Evolutionary conservation across 164 flowering plant genomes (phyloP), one percentile per base, ranked within the genome.

Genomic region (Magnolia sinica): DNA sequence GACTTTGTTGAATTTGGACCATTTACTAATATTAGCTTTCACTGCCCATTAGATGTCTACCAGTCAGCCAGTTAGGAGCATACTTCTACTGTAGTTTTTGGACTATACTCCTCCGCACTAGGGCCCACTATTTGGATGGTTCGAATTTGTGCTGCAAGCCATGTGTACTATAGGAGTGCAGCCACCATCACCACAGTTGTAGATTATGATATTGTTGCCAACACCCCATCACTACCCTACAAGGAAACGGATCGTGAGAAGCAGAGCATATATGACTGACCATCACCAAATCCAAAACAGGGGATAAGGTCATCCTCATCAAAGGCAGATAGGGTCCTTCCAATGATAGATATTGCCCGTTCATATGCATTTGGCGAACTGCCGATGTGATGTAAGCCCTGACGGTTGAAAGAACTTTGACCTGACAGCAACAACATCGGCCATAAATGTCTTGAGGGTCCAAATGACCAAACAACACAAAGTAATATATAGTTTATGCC

Each of bases 201-300:
- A 23, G 24, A 23, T 23, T 23, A 23, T 23, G 24, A 23, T 23
- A 23, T 23, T 23, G 24, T 23, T 23, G 24, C 59, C 10, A 52
- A 8, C 59, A 52, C 59, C 59, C 16, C 2, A 52, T 3, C 59
- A 52, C 10, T 8, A 31, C 37, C 37, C 37, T 4, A 52, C 0
- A 5, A 52, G 59, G 59, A 52, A 52, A 14, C 59, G 2, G 37
- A 31, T 31, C 1, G 37, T 31, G 37, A 31, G 16, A 23, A 65
- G 13, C 14, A 27, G 49, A 27, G 70, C 9, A 13, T 61, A 63
- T 19, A 16, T 11, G 50, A 73, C 64, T 81, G 2, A 91, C 95
- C 93, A 80, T 95, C 87, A 76, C 87, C 94, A 87, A 91, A 91
- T 61, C 94, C 94, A 76, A 73, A 91, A 79, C 91, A 91, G 1